These are phyloP conservation scores for Leccinellum luteum DNA, from an alignment of 768 basidiomycete species.

Conservation along the genomic window DNA sequence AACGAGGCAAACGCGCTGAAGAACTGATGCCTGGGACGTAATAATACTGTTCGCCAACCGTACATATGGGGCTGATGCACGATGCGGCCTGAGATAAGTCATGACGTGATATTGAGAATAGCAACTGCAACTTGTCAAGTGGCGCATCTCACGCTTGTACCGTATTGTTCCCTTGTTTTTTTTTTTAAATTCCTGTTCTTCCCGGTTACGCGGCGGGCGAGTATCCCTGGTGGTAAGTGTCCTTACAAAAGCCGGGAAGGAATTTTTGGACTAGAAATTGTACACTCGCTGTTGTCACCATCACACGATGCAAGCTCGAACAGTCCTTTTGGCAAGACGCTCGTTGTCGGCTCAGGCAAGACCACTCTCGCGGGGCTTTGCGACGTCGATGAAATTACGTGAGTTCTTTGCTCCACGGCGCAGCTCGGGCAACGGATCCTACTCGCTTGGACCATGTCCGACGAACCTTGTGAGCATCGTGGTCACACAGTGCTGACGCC, in stretches of 20 bases:
- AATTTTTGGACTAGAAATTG: constrained; percentile 5
- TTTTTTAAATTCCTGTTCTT: constrained; percentile 4
- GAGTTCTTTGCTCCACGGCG: constrained; percentile 12
- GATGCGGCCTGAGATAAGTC: no score
- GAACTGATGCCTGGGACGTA: constrained; percentile 9
- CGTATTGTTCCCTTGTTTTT: constrained; percentile 13
- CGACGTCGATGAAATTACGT: constrained; percentile 29
- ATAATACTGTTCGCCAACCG: neutral
- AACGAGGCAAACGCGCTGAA: constrained; percentile 2
- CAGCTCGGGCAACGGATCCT: neutral
- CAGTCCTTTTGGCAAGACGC: constrained; percentile 26
- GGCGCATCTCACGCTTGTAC: constrained; percentile 24
- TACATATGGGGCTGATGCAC: no score
- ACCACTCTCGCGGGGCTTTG: constrained; percentile 27
- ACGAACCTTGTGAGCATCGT: neutral
- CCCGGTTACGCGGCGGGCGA: constrained; percentile 25
- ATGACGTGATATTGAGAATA: no score
- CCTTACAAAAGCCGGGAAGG: constrained; percentile 18
- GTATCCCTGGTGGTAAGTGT: constrained; percentile 7
- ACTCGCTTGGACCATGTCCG: neutral
- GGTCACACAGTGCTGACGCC: constrained; percentile 1
- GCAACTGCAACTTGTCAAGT: neutral
- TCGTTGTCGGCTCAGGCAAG: constrained; percentile 22
- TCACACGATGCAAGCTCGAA: constrained; percentile 19
- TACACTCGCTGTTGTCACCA: constrained; percentile 1